A percentile compares a stretch with the other conserved stretches of the same genome.
Conservation (phyloP, 2,329 filamentous ascomycete genomes). For the Volutella citrinella region DNA sequence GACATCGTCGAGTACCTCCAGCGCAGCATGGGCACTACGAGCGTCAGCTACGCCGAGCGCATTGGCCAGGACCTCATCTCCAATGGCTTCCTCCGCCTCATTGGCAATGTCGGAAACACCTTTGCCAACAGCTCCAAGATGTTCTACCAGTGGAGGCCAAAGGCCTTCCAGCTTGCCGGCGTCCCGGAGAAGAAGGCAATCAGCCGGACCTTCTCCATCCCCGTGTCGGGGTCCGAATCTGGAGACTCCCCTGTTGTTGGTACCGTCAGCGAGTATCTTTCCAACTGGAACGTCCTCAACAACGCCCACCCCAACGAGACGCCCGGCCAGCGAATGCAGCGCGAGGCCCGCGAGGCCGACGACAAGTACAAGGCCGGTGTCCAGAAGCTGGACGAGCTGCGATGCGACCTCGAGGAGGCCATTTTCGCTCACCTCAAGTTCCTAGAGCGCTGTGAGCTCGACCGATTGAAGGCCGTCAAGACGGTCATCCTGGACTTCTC, state of each 20-base stretch:
- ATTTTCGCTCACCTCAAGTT: constrained; percentile 92
- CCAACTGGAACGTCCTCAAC: constrained; percentile 82
- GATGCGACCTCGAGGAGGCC: constrained; percentile 92
- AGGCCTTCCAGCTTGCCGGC: constrained; percentile 83
- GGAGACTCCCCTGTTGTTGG: constrained; percentile 77
- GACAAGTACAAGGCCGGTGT: constrained; percentile 90
- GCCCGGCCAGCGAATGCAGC: constrained; percentile 76
- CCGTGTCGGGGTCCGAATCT: constrained; percentile 53
- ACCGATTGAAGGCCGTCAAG: constrained; percentile 96
- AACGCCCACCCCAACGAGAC: constrained; percentile 94
- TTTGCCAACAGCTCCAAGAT: constrained; percentile 98
- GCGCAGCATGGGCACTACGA: constrained; percentile 78
- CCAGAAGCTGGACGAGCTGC: constrained; percentile 80
- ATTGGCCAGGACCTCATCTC: constrained; percentile 91
- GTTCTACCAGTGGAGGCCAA: constrained; percentile 96
- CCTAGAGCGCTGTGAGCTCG: constrained; percentile 94
- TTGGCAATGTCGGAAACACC: constrained; percentile 91
- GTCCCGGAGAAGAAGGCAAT: constrained; percentile 84
- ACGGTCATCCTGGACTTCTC: constrained; percentile 97
- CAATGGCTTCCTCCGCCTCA: constrained; percentile 81
- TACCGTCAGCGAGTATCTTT: constrained; percentile 82
- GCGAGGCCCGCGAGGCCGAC: constrained; percentile 87
- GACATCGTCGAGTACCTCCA: constrained; percentile 97
- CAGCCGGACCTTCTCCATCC: constrained; percentile 71
- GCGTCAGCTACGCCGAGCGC: constrained; percentile 84